Evolutionary conservation across 192 early-diverging fungal genomes (phyloP), one percentile per base, ranked within the genome.

Genomic region (Coemansia sp.): DNA sequence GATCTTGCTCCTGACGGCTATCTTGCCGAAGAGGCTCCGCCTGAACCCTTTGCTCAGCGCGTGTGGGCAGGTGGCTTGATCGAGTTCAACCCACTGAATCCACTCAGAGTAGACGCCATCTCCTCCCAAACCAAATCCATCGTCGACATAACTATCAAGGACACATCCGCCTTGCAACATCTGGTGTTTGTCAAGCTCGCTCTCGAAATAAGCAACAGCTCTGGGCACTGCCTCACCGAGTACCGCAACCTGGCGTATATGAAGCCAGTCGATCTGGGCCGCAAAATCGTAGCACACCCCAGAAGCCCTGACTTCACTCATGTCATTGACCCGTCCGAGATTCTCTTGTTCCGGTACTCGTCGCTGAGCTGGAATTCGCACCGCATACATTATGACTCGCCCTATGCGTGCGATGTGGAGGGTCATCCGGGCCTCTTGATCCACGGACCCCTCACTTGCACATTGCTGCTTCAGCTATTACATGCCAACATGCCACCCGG

Each of bases 321-420:
- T 36, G 69, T 48, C 0, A 57, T 92, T 42, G 72, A 62, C 5
- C 92, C 93, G 16, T 87, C 85, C 10, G 75, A 89, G 31, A 86
- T 93, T 34, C 85, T 87, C 18, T 72, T 94, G 33, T 96, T 96
- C 74, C 78, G 92, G 33, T 97, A 91, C 75, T 95, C 93, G 25
- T 93, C 95, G 26, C 62, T 95, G 74, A 92, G 91, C 3, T 97
- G 92, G 83, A 97, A 97, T 72, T 87, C 86, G 50, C 93, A 97
- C 72, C 84, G 85, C 28, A 94, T 97, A 50, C 95, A 97, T 67
- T 97, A 91, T 76, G 91, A 96, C 65, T 76, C 84, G 16, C 59
- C 68, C 9, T 93, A 94, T 62, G 85, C 91, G 13, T 85, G 80
- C 38, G 69, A 85, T 10, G 68, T 84, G 6, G 93, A 95, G 67